Evolutionary conservation across 345 rosid genomes (phyloP).

Genomic region (Lepidium africanum): DNA sequence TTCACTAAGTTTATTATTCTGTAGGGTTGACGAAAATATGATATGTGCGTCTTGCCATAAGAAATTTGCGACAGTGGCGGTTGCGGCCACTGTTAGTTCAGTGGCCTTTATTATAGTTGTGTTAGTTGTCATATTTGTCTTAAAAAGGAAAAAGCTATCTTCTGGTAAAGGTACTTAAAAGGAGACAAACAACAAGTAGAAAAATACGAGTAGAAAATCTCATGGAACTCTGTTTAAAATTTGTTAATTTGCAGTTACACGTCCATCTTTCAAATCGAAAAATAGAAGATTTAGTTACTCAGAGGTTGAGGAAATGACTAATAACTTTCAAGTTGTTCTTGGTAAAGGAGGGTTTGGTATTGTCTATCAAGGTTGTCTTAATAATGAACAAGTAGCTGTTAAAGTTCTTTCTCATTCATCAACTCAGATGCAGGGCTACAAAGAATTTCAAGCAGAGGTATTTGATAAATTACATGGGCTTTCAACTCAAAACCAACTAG

Average conservation of each 20-base stretch:
- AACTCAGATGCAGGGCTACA: slow-evolving; percentile 27
- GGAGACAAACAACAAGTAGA: not conserved
- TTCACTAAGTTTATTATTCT: not conserved
- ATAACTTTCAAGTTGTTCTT: slow-evolving; percentile 27
- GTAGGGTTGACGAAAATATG: slow-evolving; percentile 34
- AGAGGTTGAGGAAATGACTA: slow-evolving; percentile 32
- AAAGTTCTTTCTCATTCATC: slow-evolving; percentile 44
- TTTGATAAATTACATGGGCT: no score
- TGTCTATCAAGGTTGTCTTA: slow-evolving; percentile 34
- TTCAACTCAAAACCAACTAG: no score
- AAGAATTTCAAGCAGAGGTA: slow-evolving; percentile 47
- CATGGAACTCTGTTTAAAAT: not conserved
- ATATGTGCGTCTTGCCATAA: slow-evolving; percentile 8
- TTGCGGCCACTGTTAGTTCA: slow-evolving; percentile 9
- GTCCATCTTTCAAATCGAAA: slow-evolving; percentile 11
- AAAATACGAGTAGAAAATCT: not conserved
- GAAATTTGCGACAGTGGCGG: slow-evolving; percentile 12
- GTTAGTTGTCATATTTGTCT: not conserved
- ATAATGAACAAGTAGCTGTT: slow-evolving; percentile 43
- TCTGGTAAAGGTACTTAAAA: not conserved
- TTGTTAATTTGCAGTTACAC: not conserved
- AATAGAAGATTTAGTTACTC: slow-evolving; percentile 22
- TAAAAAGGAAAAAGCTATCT: not conserved
- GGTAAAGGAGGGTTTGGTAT: slow-evolving; percentile 53
- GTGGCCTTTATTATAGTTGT: slow-evolving; percentile 1